Percentiles rank a stretch among this genome's conserved stretches.
These are phyloP conservation scores for Syzygium jambos DNA, from an alignment of 345 rosid genomes.

Conservation along the genomic window DNA sequence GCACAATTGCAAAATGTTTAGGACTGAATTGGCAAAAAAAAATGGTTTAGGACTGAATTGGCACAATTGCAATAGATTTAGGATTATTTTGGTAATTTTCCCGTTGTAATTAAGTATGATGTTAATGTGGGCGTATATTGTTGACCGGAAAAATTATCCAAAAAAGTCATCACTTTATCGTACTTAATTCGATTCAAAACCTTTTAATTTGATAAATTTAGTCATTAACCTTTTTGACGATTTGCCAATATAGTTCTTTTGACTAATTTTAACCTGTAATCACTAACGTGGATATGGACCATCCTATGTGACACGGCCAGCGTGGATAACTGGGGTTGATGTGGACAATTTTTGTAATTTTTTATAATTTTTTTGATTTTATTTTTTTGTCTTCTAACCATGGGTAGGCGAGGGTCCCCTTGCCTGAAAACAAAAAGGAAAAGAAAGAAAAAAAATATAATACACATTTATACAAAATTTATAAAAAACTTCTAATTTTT, in stretches of 20 bases:
- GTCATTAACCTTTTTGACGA: neutral
- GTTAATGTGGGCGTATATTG: neutral
- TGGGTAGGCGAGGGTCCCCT: too few species aligned
- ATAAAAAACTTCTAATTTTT: neutral
- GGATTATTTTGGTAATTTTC: too few species aligned
- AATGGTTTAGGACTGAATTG: too few species aligned
- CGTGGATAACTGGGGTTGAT: too few species aligned
- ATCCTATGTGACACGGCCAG: accelerated
- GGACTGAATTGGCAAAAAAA: too few species aligned
- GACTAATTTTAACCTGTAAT: neutral
- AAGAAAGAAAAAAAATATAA: neutral
- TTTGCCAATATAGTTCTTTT: neutral
- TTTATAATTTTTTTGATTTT: neutral
- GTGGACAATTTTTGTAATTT: neutral
- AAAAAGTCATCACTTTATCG: neutral
- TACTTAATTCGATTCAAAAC: accelerated
- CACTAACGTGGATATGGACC: accelerated
- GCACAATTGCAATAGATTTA: too few species aligned
- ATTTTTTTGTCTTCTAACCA: accelerated
- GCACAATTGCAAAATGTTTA: too few species aligned
- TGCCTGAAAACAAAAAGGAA: too few species aligned
- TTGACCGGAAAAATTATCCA: neutral
- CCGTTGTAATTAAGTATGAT: neutral
- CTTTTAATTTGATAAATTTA: neutral
- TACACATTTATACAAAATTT: neutral